Conservation (phyloP, 805 yeast genomes). For the Yamadazyma scolyti region DNA sequence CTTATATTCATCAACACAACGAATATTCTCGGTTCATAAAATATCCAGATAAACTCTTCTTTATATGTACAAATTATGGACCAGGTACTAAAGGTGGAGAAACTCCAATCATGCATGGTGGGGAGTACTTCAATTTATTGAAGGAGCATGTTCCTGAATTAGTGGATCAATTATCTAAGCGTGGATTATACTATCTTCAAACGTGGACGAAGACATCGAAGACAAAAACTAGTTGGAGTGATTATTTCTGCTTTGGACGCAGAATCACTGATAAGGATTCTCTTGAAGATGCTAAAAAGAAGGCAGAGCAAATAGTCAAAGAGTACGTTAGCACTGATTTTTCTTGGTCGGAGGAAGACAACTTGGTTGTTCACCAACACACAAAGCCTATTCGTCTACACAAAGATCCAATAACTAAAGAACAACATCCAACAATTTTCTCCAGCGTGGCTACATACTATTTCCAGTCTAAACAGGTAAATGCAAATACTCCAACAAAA, state of each 20-base stretch:
- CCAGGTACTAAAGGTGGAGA: conserved; percentile 21
- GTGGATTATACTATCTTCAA: conserved; percentile 23
- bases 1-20: conserved; percentile 24
- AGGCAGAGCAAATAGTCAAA: conserved; percentile 19
- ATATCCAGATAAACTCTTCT: conserved; percentile 16
- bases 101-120: conserved; percentile 31
- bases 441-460: conserved; percentile 9
- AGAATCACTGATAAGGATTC: conserved; percentile 18
- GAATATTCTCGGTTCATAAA: conserved; percentile 27
- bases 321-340: conserved; percentile 19
- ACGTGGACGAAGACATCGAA: conserved; percentile 16
- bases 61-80: conserved; percentile 6
- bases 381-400: conserved; percentile 14
- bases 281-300: conserved; percentile 17
- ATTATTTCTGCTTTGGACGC: conserved; percentile 26
- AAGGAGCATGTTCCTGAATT: conserved; percentile 16
- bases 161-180: conserved; percentile 14
- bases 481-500: conserved; percentile 1
- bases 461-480: conserved; percentile 2
- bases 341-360: conserved; percentile 20
- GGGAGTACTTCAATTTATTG: conserved; percentile 21
- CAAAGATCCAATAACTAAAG: conserved; percentile 3
- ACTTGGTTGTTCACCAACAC: conserved; percentile 23
- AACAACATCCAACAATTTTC: conserved; percentile 8
- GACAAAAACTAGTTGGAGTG: conserved; percentile 20